Evolutionary conservation across 83 land plant species (phyloP), one percentile per base, ranked within the genome.

Genomic region (Diphasiastrum complanatum): DNA sequence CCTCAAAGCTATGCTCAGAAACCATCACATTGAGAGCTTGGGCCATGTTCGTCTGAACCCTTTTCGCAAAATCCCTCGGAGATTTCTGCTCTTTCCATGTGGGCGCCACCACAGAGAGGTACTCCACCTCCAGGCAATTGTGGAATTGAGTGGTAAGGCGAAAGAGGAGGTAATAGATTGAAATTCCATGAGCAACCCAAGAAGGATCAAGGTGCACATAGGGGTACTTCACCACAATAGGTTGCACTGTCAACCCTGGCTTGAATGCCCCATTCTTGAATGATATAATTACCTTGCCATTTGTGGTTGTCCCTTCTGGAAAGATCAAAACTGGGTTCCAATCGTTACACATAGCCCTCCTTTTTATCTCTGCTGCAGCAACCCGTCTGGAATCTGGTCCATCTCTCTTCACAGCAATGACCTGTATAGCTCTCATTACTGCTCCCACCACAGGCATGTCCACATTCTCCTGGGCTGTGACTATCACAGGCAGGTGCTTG

Each of bases 91-190:
- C 77, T 38, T 37, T 35, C 45, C 37, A 11, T 38, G 61, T 74
- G 0, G 77, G 77, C 29, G 50, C 11, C 0, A 61, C 45, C 29
- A 68, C 73, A 2, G 74, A 67, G 22, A 74, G 56, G 37, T 74
- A 74, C 63, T 74, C 77, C 66, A 74, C 77, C 71, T 69, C 47
- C 75, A 72, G 67, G 33, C 49, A 74, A 67, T 74, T 74, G 31
- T 61, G 67, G 12, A 71, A 71, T 52, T 74, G 77, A 12, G 73
- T 74, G 73, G 68, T 74, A 5, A 74, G 67, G n/a, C 66, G 66
- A 37, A 74, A 71, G 3, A 74, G 62, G 19, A 68, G 33, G 34
- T 38, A 22, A 31, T 52, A 51, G 16, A 40, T 19, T 16, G n/a
- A 27, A 33, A 63, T 62, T n/a, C 73, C 73, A 46, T 62, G 23